These are phyloP conservation scores for Aspergillus coremiiformis DNA, from an alignment of 495 filamentous ascomycete species.

Conservation along the genomic window DNA sequence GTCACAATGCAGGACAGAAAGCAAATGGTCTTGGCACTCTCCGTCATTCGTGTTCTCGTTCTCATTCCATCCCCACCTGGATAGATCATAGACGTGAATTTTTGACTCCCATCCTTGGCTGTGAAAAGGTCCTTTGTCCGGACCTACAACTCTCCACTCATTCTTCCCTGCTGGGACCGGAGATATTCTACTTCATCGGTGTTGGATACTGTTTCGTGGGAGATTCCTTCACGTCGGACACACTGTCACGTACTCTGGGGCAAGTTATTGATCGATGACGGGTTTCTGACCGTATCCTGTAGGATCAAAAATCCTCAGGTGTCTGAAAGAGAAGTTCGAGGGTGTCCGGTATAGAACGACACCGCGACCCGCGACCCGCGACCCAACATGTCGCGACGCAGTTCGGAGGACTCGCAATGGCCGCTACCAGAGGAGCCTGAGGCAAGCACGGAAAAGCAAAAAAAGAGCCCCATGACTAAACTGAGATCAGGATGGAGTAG, in stretches of 20 bases:
- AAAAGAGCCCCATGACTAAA: conserved; percentile 7
- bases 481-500: conserved; percentile 37
- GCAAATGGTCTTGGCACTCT: not conserved
- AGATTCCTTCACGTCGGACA: not conserved
- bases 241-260: not conserved
- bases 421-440: conserved; percentile 11
- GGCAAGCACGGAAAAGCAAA: conserved; percentile 9
- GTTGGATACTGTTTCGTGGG: not conserved
- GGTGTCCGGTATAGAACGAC: not conserved
- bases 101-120: not conserved
- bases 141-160: not conserved
- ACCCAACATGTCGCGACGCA: conserved; percentile 16
- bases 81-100: not conserved
- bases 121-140: not conserved
- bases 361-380: no score
- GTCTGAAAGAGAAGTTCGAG: not conserved
- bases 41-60: not conserved
- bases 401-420: conserved; percentile 8
- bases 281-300: not conserved
- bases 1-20: no score
- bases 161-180: not conserved
- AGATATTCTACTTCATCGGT: not conserved
- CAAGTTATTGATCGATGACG: not conserved
- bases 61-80: not conserved
- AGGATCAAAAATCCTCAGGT: not conserved